Percentiles rank a stretch among this genome's conserved stretches.
Evolutionary conservation across 306 rosid genomes (phyloP).

Genomic region (Acacia crassicarpa): DNA sequence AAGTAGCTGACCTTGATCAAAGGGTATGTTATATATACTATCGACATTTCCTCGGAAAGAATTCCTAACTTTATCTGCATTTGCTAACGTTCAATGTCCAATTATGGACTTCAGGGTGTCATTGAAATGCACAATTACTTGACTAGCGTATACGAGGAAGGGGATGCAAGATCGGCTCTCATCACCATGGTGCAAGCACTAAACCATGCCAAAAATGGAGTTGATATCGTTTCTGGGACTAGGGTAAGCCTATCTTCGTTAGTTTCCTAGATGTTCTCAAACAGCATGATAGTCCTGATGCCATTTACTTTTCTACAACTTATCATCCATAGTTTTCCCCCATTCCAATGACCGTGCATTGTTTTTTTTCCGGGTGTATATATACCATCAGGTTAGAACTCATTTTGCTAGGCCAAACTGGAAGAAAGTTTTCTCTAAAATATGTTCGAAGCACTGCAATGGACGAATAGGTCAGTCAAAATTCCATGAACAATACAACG

Average conservation of each 20-base stretch:
- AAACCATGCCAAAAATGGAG: conserved; percentile 98
- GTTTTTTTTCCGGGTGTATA: not conserved
- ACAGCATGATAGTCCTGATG: not conserved
- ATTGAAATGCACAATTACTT: conserved; percentile 99
- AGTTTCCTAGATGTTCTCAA: not conserved
- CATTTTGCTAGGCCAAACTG: conserved; percentile 99
- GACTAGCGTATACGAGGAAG: conserved; percentile 98
- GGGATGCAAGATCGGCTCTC: conserved; percentile 97
- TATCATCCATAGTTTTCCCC: not conserved
- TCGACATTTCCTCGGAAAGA: conserved; percentile 24
- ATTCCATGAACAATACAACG: conserved; percentile 13
- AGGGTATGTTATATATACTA: conserved; percentile 53
- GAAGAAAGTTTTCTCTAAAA: conserved; percentile 95
- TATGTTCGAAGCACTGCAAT: conserved; percentile 83
- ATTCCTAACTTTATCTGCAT: conserved; percentile 17
- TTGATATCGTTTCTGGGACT: conserved; percentile 97
- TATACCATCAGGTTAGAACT: conserved; percentile 73
- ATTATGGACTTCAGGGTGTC: conserved; percentile 71
- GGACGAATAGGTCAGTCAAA: conserved; percentile 79
- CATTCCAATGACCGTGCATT: not conserved
- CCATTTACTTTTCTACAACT: conserved; percentile 9
- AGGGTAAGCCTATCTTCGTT: conserved; percentile 51
- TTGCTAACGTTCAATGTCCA: conserved; percentile 32
- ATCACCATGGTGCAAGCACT: conserved; percentile 99
- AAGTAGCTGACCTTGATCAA: conserved; percentile 93